Evolutionary conservation across 768 basidiomycete species (phyloP).

Genomic region (Rhodotorula kratochvilovae): DNA sequence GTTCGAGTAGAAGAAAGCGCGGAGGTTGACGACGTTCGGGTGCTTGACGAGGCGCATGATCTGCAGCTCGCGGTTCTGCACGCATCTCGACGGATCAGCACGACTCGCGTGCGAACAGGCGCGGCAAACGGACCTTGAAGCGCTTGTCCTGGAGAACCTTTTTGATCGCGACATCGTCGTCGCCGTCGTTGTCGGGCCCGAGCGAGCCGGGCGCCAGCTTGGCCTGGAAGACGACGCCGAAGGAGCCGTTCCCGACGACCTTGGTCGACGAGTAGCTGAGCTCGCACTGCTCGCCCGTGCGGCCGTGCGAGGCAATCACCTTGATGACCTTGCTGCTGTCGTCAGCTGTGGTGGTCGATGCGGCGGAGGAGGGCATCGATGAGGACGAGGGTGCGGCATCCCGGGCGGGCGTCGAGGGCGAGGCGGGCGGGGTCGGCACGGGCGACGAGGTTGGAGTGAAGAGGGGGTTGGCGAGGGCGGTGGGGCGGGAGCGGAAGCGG

Average conservation of each 20-base stretch:
- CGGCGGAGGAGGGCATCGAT: neutral
- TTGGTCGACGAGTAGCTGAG: slow-evolving; percentile 87
- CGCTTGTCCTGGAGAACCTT: slow-evolving; percentile 99
- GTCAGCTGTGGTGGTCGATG: slow-evolving; percentile 54
- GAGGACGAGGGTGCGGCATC: neutral
- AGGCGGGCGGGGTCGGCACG: neutral
- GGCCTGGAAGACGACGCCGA: slow-evolving; percentile 97
- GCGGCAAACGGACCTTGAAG: slow-evolving; percentile 77
- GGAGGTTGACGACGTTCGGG: slow-evolving; percentile 86
- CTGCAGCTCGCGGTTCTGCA: slow-evolving; percentile 38
- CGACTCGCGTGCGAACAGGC: neutral
- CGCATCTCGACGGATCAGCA: neutral
- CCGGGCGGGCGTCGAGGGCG: neutral
- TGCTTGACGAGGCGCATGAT: slow-evolving; percentile 39
- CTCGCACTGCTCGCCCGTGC: slow-evolving; percentile 77
- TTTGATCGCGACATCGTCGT: slow-evolving; percentile 96
- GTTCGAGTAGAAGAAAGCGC: slow-evolving; percentile 98
- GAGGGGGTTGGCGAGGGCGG: slow-evolving; percentile 1
- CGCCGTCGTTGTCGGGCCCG: slow-evolving; percentile 48
- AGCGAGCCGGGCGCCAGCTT: slow-evolving; percentile 63
- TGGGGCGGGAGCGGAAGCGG: neutral
- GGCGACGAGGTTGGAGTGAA: slow-evolving; percentile 6
- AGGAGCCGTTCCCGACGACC: slow-evolving; percentile 97
- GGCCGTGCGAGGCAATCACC: slow-evolving; percentile 91
- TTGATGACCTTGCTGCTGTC: slow-evolving; percentile 95